Percentiles rank a stretch among this genome's conserved stretches.
phyloP scores from a whole-genome alignment of 75 land plant genomes.

The Picea glauca region DNA sequence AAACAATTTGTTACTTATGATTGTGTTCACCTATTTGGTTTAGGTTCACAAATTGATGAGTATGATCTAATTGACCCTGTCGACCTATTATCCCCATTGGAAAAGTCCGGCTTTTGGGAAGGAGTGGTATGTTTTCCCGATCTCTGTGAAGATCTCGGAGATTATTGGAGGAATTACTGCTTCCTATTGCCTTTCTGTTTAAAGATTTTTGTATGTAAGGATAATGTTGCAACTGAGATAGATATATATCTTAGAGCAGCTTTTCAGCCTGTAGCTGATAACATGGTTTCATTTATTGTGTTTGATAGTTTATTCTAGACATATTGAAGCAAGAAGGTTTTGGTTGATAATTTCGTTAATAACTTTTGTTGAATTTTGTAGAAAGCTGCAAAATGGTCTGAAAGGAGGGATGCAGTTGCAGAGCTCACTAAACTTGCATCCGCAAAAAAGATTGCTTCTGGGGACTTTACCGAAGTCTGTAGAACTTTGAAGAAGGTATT shows the following conservation, averaged over 20 bases:
- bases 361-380: constrained; percentile 11
- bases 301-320: not conserved
- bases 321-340: not conserved
- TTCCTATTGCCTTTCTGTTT: not conserved
- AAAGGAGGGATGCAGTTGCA: constrained; percentile 53
- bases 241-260: constrained; percentile 9
- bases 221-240: not conserved
- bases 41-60: constrained; percentile 39
- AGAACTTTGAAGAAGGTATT: constrained; percentile 41
- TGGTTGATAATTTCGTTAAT: not conserved
- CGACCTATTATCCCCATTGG: constrained; percentile 35
- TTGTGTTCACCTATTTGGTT: not conserved
- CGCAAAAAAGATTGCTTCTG: constrained; percentile 37
- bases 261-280: constrained; percentile 2
- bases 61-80: constrained; percentile 51
- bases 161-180: not conserved
- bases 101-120: constrained; percentile 47
- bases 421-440: constrained; percentile 54
- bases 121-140: constrained; percentile 34
- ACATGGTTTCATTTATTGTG: not conserved
- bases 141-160: not conserved
- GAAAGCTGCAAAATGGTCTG: constrained; percentile 62
- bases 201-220: not conserved
- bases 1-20: not conserved
- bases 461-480: constrained; percentile 45